Evolutionary conservation across 495 filamentous ascomycete genomes (phyloP).

Genomic region (Penicillium argentinense): DNA sequence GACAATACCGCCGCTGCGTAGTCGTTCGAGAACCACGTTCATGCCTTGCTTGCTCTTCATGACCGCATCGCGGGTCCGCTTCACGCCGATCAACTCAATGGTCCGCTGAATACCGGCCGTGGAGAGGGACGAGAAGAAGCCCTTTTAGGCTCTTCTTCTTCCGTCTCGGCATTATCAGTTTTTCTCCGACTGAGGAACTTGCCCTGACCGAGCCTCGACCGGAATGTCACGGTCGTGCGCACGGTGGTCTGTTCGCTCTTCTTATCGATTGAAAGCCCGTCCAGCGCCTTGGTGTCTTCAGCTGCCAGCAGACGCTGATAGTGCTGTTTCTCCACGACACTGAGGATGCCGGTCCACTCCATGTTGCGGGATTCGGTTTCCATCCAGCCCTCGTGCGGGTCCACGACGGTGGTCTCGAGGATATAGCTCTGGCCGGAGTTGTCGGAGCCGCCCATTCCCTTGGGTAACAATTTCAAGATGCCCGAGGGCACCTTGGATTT

Average conservation of each 20-base stretch:
- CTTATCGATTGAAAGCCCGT: constrained; percentile 38
- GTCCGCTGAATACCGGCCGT: constrained; percentile 79
- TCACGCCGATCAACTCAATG: constrained; percentile 86
- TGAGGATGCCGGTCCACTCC: constrained; percentile 89
- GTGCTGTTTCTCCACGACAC: constrained; percentile 83
- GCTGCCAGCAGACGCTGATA: constrained; percentile 55
- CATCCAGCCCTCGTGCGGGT: constrained; percentile 88
- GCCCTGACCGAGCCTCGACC: constrained; percentile 75
- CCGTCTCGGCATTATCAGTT: constrained; percentile 31
- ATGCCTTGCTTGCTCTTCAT: constrained; percentile 91
- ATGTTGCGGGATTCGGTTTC: constrained; percentile 79
- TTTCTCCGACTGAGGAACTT: constrained; percentile 58
- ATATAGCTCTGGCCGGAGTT: constrained; percentile 80
- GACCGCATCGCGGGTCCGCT: constrained; percentile 77
- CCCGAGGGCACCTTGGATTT: constrained; percentile 84
- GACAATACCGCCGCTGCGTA: constrained; percentile 79
- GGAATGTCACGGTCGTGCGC: constrained; percentile 79
- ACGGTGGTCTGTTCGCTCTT: constrained; percentile 72
- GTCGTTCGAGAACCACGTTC: constrained; percentile 85
- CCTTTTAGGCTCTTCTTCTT: constrained; percentile 57
- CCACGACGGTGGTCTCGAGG: constrained; percentile 86
- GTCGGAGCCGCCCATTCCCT: constrained; percentile 70
- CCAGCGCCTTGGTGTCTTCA: constrained; percentile 16
- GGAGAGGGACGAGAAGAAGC: constrained; percentile 72
- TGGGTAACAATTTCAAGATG: constrained; percentile 77